Percentiles rank a stretch among this genome's conserved stretches.
These are phyloP conservation scores for Vigna radiata DNA, from an alignment of 306 rosid genomes.

Conservation along the genomic window DNA sequence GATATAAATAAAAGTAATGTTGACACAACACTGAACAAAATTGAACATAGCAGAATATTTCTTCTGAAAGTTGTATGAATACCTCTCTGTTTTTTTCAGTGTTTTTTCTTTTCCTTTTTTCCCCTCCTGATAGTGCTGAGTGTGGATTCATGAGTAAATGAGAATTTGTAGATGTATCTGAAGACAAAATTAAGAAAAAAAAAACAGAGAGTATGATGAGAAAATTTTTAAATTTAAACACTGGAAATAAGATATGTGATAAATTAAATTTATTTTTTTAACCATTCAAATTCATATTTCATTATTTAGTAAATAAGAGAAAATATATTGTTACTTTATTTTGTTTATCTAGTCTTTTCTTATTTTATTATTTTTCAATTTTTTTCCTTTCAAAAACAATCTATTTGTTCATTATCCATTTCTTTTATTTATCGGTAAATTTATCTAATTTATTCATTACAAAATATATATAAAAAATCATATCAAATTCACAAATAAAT, in stretches of 20 bases:
- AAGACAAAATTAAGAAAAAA: not conserved
- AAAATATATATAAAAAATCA: no score
- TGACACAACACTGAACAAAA: not conserved
- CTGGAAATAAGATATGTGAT: not conserved
- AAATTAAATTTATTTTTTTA: not conserved
- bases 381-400: not conserved
- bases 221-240: not conserved
- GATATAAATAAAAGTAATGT: not conserved
- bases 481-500: no score
- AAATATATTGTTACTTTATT: not conserved
- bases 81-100: not conserved
- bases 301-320: not conserved
- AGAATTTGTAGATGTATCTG: not conserved
- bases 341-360: not conserved
- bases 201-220: not conserved
- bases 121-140: not conserved
- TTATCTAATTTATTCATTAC: no score
- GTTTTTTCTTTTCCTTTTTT: not conserved
- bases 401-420: no score
- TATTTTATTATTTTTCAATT: not conserved
- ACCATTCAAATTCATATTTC: not conserved
- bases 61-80: not conserved
- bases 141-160: not conserved
- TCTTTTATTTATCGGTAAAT: no score
- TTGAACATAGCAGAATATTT: not conserved